A percentile compares a stretch with the other conserved stretches of the same genome.
Evolutionary conservation across 768 basidiomycete species (phyloP).

Genomic region (Cystofilobasidium capitatum): DNA sequence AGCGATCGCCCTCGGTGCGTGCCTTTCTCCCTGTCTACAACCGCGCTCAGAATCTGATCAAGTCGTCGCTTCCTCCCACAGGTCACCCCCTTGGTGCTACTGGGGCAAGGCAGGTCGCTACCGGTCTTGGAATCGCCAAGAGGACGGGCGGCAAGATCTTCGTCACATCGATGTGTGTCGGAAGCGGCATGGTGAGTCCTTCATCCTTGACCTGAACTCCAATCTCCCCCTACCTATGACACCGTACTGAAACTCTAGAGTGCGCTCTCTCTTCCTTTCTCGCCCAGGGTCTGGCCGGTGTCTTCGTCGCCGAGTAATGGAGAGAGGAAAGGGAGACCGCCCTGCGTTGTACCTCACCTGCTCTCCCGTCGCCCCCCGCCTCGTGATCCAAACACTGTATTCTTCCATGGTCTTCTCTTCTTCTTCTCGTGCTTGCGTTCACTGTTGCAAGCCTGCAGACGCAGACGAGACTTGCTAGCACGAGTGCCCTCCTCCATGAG

Average conservation of each 20-base stretch:
- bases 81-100: conserved; percentile 46
- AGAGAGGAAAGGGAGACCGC: no score
- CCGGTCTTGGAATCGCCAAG: conserved; percentile 71
- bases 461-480: no score
- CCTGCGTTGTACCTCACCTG: no score
- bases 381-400: no score
- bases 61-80: background rate
- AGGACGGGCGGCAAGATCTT: conserved; percentile 67
- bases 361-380: no score
- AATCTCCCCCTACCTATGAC: background rate
- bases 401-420: no score
- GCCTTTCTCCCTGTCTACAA: conserved; percentile 49
- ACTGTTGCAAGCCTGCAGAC: no score
- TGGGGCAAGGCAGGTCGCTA: conserved; percentile 78
- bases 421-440: no score
- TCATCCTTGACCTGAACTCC: conserved; percentile 33
- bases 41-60: no score
- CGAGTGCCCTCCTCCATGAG: no score
- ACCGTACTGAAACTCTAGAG: background rate
- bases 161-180: conserved; percentile 85
- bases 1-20: conserved; percentile 58
- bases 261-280: background rate
- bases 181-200: conserved; percentile 59
- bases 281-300: background rate
- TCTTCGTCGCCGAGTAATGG: no score